A percentile compares a stretch with the other conserved stretches of the same genome.
Conservation (phyloP, 129 eudicot genomes). For the sunflower (Helianthus annuus) region DNA sequence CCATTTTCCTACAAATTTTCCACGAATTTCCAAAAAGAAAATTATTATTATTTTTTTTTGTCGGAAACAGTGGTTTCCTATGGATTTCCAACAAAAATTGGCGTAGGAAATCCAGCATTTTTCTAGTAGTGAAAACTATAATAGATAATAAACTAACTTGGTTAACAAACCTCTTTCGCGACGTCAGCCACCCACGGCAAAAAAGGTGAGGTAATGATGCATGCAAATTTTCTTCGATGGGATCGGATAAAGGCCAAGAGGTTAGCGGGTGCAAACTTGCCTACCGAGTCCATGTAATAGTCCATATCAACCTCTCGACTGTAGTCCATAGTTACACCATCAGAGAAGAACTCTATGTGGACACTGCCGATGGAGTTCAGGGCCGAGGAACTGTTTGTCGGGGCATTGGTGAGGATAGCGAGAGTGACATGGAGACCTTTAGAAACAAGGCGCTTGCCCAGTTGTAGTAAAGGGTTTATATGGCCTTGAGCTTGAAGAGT, state of each 20-base stretch:
- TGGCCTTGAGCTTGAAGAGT: background rate
- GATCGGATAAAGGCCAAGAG: background rate
- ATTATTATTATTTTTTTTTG: too few relatives aligned
- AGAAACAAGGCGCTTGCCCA: background rate
- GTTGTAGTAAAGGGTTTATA: background rate
- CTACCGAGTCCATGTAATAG: background rate
- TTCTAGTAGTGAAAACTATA: too few relatives aligned
- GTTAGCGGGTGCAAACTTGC: background rate
- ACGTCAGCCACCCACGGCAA: conserved; percentile 50
- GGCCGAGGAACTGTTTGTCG: background rate
- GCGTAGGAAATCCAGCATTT: too few relatives aligned
- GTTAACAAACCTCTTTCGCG: conserved; percentile 20
- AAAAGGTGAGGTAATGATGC: conserved; percentile 24
- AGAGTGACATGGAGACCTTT: conserved; percentile 2
- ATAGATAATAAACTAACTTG: too few relatives aligned
- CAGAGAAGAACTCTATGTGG: background rate
- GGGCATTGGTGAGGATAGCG: background rate
- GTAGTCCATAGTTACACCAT: background rate
- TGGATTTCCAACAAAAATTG: too few relatives aligned
- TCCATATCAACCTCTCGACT: background rate
- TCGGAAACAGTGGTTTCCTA: too few relatives aligned
- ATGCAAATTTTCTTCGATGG: background rate
- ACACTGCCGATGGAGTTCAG: background rate
- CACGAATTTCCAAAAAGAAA: too few relatives aligned
- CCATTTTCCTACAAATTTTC: too few relatives aligned